Conservation (phyloP, 352 stramenopile species). For the Achlya hypogyna region DNA sequence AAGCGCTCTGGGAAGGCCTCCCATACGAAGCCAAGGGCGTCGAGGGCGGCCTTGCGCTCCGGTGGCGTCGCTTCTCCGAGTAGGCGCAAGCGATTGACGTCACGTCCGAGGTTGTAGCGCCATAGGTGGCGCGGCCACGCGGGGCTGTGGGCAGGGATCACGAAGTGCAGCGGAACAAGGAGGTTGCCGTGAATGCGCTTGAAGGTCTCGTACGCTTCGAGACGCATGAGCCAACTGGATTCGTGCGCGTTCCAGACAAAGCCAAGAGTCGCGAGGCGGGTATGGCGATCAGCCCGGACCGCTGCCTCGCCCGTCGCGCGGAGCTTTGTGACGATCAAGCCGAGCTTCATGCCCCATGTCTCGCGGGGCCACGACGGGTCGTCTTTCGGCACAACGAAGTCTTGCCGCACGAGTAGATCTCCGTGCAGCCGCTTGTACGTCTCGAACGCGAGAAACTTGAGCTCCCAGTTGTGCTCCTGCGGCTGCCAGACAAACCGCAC, state of each 20-base stretch:
- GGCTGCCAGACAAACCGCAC: slow-evolving; percentile 9
- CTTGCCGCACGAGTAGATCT: background rate
- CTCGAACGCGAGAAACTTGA: slow-evolving; percentile 9
- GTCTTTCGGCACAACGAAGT: background rate
- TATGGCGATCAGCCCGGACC: background rate
- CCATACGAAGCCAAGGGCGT: background rate
- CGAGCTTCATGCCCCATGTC: background rate
- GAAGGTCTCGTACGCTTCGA: background rate
- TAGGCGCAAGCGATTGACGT: background rate
- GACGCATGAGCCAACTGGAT: background rate
- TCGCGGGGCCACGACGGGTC: background rate
- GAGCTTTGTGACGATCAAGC: background rate
- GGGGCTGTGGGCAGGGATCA: background rate
- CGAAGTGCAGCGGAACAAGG: background rate
- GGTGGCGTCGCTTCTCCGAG: background rate
- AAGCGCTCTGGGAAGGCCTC: background rate
- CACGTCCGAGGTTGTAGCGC: slow-evolving; percentile 1
- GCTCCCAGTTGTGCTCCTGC: slow-evolving; percentile 8
- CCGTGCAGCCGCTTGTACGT: background rate
- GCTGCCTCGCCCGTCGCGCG: background rate
- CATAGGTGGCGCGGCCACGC: background rate
- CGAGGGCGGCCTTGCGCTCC: background rate
- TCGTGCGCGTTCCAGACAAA: slow-evolving; percentile 52
- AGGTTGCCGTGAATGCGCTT: background rate
- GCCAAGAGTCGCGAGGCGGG: slow-evolving; percentile 45